These are phyloP conservation scores for Candida coquimbonensis DNA, from an alignment of 805 yeast species.

Conservation along the genomic window DNA sequence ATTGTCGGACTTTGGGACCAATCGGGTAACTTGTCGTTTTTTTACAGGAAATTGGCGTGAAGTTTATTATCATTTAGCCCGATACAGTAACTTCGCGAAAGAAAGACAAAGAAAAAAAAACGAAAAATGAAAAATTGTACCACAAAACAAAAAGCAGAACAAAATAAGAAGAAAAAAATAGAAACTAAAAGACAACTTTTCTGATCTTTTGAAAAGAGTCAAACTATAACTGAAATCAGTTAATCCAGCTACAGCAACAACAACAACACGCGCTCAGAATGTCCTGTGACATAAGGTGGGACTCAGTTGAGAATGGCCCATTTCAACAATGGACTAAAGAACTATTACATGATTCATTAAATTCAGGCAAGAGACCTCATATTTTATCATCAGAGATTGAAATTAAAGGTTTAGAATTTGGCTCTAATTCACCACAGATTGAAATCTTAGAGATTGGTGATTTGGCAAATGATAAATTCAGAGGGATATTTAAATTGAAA, in stretches of 20 bases:
- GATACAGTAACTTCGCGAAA: background rate
- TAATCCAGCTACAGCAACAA: background rate
- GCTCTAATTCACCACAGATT: slow-evolving; percentile 64
- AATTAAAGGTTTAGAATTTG: slow-evolving; percentile 66
- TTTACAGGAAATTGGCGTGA: too few species aligned
- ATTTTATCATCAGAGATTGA: slow-evolving; percentile 62
- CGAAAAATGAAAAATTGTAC: background rate
- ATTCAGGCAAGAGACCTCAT: slow-evolving; percentile 64
- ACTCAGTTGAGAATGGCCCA: slow-evolving; percentile 58
- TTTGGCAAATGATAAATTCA: slow-evolving; percentile 62
- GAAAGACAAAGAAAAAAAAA: background rate
- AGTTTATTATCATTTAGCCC: background rate
- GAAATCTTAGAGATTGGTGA: slow-evolving; percentile 83
- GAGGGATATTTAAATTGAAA: slow-evolving; percentile 75
- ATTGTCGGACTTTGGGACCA: too few species aligned
- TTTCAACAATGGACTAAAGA: slow-evolving; percentile 57
- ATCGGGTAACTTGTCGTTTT: too few species aligned
- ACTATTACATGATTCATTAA: slow-evolving; percentile 62
- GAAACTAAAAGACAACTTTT: background rate
- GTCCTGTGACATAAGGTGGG: slow-evolving; percentile 81
- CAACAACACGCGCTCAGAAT: slow-evolving; percentile 25
- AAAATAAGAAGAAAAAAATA: background rate
- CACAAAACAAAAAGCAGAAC: background rate
- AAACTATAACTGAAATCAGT: background rate
- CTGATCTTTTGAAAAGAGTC: background rate